Evolutionary conservation across 495 filamentous ascomycete species (phyloP).

Genomic region (Aspergillus coremiiformis): DNA sequence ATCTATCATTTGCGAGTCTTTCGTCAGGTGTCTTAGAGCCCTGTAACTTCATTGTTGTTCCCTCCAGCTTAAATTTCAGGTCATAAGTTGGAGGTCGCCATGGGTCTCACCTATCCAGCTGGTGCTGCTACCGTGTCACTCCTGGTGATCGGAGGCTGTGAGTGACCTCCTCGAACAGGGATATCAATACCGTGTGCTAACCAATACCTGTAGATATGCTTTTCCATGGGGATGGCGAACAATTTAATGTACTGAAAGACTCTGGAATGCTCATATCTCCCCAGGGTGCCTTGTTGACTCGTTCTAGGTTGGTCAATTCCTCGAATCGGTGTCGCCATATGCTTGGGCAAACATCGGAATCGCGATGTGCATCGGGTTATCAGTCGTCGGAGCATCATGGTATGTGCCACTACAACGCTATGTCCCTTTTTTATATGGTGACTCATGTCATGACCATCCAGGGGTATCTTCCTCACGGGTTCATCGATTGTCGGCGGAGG

Average conservation of each 20-base stretch:
- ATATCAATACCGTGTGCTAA: slow-evolving; percentile 20
- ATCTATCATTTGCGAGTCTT: background rate
- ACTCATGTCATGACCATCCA: slow-evolving; percentile 36
- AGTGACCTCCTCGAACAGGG: slow-evolving; percentile 20
- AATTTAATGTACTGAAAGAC: slow-evolving; percentile 72
- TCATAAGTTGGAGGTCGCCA: slow-evolving; percentile 27
- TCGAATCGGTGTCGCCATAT: slow-evolving; percentile 90
- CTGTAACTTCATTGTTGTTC: slow-evolving; percentile 18
- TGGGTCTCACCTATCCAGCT: slow-evolving; percentile 56
- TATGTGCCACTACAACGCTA: slow-evolving; percentile 38
- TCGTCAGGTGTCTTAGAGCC: slow-evolving; percentile 7
- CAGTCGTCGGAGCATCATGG: slow-evolving; percentile 96
- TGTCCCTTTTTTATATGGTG: background rate
- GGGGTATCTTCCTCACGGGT: slow-evolving; percentile 98
- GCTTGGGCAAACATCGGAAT: slow-evolving; percentile 90
- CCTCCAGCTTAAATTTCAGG: slow-evolving; percentile 17
- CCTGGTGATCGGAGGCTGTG: slow-evolving; percentile 85
- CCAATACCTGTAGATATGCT: slow-evolving; percentile 71
- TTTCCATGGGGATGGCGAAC: slow-evolving; percentile 90
- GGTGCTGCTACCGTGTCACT: slow-evolving; percentile 64
- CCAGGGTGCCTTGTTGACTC: slow-evolving; percentile 15
- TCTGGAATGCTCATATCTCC: background rate
- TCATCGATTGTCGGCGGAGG: slow-evolving; percentile 97
- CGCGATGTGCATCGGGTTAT: slow-evolving; percentile 88
- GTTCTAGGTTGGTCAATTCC: slow-evolving; percentile 78